phyloP scores from a whole-genome alignment of 805 yeast species.

The Ogataea corticis region DNA sequence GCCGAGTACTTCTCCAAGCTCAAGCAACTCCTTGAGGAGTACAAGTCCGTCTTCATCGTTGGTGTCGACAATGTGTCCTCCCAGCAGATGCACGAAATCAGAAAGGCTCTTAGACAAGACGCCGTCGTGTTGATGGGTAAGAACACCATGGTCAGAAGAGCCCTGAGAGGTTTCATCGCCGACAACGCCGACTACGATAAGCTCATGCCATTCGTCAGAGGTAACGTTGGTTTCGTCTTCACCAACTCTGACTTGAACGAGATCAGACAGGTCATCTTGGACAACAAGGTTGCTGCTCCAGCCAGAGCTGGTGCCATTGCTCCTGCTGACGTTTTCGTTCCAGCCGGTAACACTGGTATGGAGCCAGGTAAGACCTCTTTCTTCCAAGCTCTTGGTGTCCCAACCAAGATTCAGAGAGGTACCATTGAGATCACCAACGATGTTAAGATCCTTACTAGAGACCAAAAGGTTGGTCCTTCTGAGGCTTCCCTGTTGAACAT shows the following conservation, averaged over 20 bases:
- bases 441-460: slow-evolving; percentile 89
- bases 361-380: slow-evolving; percentile 99
- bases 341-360: slow-evolving; percentile 99
- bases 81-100: slow-evolving; percentile 99
- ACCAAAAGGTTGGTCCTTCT: slow-evolving; percentile 94
- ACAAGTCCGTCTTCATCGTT: slow-evolving; percentile 97
- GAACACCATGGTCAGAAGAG: slow-evolving; percentile 99
- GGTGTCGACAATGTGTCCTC: slow-evolving; percentile 99
- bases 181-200: slow-evolving; percentile 97
- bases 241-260: slow-evolving; percentile 93
- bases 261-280: slow-evolving; percentile 82
- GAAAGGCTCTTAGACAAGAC: slow-evolving; percentile 92
- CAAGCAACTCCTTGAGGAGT: slow-evolving; percentile 92
- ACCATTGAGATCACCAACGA: slow-evolving; percentile 98
- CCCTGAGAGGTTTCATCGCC: slow-evolving; percentile 90
- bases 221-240: slow-evolving; percentile 99
- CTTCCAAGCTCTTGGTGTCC: slow-evolving; percentile 99
- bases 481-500: slow-evolving; percentile 98
- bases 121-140: slow-evolving; percentile 99
- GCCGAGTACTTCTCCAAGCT: slow-evolving; percentile 92
- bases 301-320: slow-evolving; percentile 99
- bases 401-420: slow-evolving; percentile 99
- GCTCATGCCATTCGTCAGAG: slow-evolving; percentile 90
- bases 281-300: slow-evolving; percentile 99
- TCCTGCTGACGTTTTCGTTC: slow-evolving; percentile 95